Evolutionary conservation across 2,329 filamentous ascomycete genomes (phyloP).

Genomic region (Fusarium multiceps): DNA sequence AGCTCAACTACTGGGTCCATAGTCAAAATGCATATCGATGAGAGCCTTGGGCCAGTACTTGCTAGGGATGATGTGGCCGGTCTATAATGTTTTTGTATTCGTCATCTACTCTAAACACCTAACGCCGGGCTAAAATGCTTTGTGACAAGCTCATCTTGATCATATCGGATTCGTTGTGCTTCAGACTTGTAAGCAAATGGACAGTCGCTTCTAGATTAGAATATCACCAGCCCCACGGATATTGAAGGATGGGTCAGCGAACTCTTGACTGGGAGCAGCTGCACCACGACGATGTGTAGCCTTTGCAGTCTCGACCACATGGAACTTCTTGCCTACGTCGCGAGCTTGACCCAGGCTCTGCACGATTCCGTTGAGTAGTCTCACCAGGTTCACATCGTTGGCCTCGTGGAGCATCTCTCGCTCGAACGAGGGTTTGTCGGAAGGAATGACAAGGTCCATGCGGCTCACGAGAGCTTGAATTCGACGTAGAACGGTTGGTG

Average conservation of each 20-base stretch:
- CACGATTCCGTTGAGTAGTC: conserved; percentile 79
- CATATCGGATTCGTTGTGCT: background rate
- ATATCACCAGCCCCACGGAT: conserved; percentile 49
- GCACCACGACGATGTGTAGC: conserved; percentile 36
- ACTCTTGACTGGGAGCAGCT: conserved; percentile 37
- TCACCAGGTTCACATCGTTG: conserved; percentile 85
- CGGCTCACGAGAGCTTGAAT: conserved; percentile 88
- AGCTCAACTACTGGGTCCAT: background rate
- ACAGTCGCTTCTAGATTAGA: conserved; percentile 41
- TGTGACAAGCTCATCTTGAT: conserved; percentile 1
- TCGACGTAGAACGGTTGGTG: conserved; percentile 83
- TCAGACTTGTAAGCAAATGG: background rate
- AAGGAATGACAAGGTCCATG: conserved; percentile 82
- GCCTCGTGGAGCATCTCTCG: conserved; percentile 79
- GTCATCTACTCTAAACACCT: conserved; percentile 40
- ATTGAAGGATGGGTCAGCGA: conserved; percentile 41
- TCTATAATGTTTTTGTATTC: conserved; percentile 15
- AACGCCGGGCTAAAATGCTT: conserved; percentile 46
- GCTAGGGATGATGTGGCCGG: background rate
- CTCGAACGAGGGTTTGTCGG: conserved; percentile 72
- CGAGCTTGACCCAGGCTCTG: conserved; percentile 77
- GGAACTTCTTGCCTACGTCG: conserved; percentile 80
- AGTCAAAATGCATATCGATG: background rate
- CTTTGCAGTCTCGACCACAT: conserved; percentile 62
- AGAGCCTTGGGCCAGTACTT: background rate